phyloP scores from a whole-genome alignment of 2,329 filamentous ascomycete species.

The Gremmenia infestans region DNA sequence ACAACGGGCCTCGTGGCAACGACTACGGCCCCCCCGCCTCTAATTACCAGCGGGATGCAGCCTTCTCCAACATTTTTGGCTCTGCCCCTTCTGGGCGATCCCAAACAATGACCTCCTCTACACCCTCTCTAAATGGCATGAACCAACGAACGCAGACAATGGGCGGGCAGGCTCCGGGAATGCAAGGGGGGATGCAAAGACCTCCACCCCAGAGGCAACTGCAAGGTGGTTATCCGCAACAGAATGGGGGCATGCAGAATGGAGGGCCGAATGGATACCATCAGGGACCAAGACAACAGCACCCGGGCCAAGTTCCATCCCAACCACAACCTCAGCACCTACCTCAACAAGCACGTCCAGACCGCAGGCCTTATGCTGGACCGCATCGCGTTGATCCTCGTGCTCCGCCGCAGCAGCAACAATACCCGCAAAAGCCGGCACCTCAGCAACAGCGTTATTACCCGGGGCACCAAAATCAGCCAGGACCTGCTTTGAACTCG shows the following conservation, averaged over 20 bases:
- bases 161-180: constrained; percentile 38
- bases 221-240: constrained; percentile 32
- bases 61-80: constrained; percentile 95
- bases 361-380: constrained; percentile 66
- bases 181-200: constrained; percentile 52
- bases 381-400: constrained; percentile 44
- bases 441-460: constrained; percentile 49
- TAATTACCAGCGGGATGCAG: constrained; percentile 78
- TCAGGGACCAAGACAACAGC: constrained; percentile 38
- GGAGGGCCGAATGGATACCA: constrained; percentile 44
- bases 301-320: constrained; percentile 30
- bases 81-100: constrained; percentile 82
- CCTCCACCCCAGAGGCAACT: constrained; percentile 54
- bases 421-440: constrained; percentile 42
- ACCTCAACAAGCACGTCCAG: constrained; percentile 55
- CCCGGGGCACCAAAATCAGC: constrained; percentile 44
- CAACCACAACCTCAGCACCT: constrained; percentile 53
- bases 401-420: constrained; percentile 35
- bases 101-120: constrained; percentile 88
- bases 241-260: constrained; percentile 23
- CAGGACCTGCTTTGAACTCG: constrained; percentile 65
- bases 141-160: constrained; percentile 72
- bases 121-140: constrained; percentile 48
- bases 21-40: constrained; percentile 41
- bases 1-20: constrained; percentile 42